Conservation (phyloP, 2,329 filamentous ascomycete genomes). For the Leptographium radiaticola region DNA sequence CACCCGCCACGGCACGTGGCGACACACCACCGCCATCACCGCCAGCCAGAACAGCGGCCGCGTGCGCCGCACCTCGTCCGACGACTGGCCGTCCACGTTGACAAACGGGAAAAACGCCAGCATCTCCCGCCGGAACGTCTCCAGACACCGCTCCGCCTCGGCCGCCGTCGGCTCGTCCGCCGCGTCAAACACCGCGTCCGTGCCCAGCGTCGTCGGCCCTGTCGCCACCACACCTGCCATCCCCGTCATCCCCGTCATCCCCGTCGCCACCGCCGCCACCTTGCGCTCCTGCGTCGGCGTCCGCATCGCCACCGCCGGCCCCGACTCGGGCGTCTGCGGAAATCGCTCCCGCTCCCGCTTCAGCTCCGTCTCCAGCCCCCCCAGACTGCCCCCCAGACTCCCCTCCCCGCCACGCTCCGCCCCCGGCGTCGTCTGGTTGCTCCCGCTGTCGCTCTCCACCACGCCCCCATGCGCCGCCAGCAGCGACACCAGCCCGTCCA, state of each 20-base stretch:
- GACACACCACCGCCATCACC: constrained; percentile 32
- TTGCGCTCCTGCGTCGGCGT: no score
- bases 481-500: constrained; percentile 34
- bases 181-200: neutral
- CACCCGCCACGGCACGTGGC: constrained; percentile 24
- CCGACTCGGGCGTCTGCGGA: constrained; percentile 5
- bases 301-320: neutral
- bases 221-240: no score
- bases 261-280: no score
- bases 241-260: no score
- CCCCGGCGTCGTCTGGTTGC: neutral
- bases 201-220: no score
- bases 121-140: constrained; percentile 25
- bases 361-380: neutral
- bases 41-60: constrained; percentile 36
- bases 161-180: constrained; percentile 15
- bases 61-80: constrained; percentile 23
- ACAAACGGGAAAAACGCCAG: constrained; percentile 31
- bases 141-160: constrained; percentile 26
- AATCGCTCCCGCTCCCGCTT: no score
- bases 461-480: constrained; percentile 17
- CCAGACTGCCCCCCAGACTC: no score
- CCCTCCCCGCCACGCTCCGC: neutral
- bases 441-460: neutral
- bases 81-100: constrained; percentile 22